Conservation (phyloP, 257 asterid genomes). For the Fraxinus americana region DNA sequence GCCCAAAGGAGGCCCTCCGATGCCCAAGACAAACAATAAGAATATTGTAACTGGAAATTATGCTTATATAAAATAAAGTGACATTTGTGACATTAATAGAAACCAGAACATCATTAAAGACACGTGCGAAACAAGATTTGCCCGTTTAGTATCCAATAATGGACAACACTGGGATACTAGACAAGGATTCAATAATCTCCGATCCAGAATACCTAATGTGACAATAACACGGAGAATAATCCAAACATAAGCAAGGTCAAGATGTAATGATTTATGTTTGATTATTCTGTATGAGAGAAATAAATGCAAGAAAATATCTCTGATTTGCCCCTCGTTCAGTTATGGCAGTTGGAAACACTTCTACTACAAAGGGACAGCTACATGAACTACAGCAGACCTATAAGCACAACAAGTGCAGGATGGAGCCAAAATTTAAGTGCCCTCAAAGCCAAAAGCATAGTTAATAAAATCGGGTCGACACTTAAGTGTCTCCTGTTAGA, state of each 20-base stretch:
- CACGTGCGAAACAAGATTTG: too few relatives aligned
- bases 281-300: not conserved
- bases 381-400: slow-evolving; percentile 85
- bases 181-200: not conserved
- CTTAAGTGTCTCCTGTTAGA: slow-evolving; percentile 46
- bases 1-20: too few relatives aligned
- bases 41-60: too few relatives aligned
- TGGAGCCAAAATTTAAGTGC: slow-evolving; percentile 64
- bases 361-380: slow-evolving; percentile 78
- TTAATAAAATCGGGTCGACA: slow-evolving; percentile 26
- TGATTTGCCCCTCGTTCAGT: slow-evolving; percentile 40
- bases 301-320: not conserved
- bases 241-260: not conserved
- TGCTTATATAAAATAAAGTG: too few relatives aligned
- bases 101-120: too few relatives aligned
- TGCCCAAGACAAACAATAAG: too few relatives aligned
- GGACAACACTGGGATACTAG: too few relatives aligned
- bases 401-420: slow-evolving; percentile 67
- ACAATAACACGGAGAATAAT: too few relatives aligned
- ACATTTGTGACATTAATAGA: too few relatives aligned
- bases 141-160: too few relatives aligned
- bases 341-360: slow-evolving; percentile 92
- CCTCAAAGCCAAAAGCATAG: slow-evolving; percentile 29
- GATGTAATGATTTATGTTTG: not conserved
- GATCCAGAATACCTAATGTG: not conserved